A percentile compares a stretch with the other conserved stretches of the same genome.
Conservation (phyloP, 2,329 filamentous ascomycete genomes). For the Epichloe aotearoae region DNA sequence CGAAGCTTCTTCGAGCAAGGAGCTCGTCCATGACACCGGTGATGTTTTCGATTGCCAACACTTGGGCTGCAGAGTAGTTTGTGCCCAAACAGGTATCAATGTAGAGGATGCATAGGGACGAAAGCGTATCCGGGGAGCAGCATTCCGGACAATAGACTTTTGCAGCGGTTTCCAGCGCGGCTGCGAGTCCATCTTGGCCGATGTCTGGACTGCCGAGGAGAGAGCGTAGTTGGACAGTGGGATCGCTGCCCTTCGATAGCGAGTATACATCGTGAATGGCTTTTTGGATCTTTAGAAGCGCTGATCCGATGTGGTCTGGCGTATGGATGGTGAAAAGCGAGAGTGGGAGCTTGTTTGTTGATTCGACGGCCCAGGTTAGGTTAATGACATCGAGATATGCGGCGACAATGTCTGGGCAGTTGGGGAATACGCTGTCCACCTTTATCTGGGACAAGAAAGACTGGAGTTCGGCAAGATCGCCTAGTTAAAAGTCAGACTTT, state of each 20-base stretch:
- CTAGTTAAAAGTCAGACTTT: conserved; percentile 11
- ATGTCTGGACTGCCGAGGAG: conserved; percentile 17
- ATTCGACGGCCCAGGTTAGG: conserved; percentile 22
- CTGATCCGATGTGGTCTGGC: conserved; percentile 14
- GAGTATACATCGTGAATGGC: conserved; percentile 25
- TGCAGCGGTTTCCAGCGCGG: conserved; percentile 21
- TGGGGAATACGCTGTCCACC: conserved; percentile 11
- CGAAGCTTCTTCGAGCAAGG: conserved; percentile 15
- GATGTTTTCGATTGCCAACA: conserved; percentile 34
- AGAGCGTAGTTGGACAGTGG: conserved; percentile 12
- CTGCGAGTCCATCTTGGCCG: conserved; percentile 23
- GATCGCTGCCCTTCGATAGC: conserved; percentile 11
- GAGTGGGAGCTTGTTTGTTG: conserved; percentile 8
- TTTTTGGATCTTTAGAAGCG: conserved; percentile 27
- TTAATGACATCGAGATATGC: conserved; percentile 35
- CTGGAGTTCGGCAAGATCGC: conserved; percentile 16
- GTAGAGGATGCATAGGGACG: conserved; percentile 29
- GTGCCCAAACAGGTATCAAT: conserved; percentile 25
- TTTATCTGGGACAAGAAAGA: conserved; percentile 16
- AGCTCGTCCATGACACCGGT: conserved; percentile 30
- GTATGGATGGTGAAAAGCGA: conserved; percentile 10
- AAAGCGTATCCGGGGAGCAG: conserved; percentile 13
- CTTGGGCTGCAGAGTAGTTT: conserved; percentile 30
- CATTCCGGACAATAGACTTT: conserved; percentile 18
- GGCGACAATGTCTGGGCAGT: conserved; percentile 29